Base-by-base conservation (phyloP, 2,329 filamentous ascomycete genomes). In the Colletotrichum tabaci region DNA sequence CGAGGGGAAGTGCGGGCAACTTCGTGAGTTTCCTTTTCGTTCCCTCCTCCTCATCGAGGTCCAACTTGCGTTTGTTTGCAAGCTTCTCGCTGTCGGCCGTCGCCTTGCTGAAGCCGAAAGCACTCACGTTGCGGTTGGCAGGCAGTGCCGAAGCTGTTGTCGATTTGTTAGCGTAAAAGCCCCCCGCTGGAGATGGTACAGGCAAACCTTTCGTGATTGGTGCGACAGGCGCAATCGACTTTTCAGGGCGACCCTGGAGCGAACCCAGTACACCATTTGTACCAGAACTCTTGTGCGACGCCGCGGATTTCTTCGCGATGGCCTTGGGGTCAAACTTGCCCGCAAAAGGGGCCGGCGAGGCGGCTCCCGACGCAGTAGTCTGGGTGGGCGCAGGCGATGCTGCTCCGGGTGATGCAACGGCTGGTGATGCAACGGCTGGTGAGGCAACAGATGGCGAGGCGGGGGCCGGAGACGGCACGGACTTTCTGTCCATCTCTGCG, bases 21-120 rank as follows among this genome's bases (percentile, higher is more conserved):
- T 95, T 96, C 79, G 94, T 94, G 75, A 99, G 89, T 84, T 97
- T 98, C 80, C 95, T 93, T 78, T 93, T 91, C 2, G 92, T 93
- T 42, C 91, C 92, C 77, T 97, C 94, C 77, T 98, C 96, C 78
- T 98, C 96, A 72, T 93, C 95, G 76, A 98, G 91, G 76, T 95
- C 91, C 26, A 97, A 86, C 72, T 93, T 94, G 75, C 92, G 92
- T 78, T 94, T 94, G 23, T 89, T 86, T 4, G 89, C 86, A 4
- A 88, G 81, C 77, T 93, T 94, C 62, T 94, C 92, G 26, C 81
- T 81, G 64, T 94, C 94, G 60, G 84, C 82, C 62, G 86, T 86
- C 52, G 89, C 84, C 79, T 94, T 96, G 69, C 88, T 87, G 71
- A 98, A 90, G 2, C 95, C 96, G 78, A 98, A 98, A 42, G 92